Evolutionary conservation across 352 stramenopile species (phyloP).

Genomic region (Phytophthora citrophthora): DNA sequence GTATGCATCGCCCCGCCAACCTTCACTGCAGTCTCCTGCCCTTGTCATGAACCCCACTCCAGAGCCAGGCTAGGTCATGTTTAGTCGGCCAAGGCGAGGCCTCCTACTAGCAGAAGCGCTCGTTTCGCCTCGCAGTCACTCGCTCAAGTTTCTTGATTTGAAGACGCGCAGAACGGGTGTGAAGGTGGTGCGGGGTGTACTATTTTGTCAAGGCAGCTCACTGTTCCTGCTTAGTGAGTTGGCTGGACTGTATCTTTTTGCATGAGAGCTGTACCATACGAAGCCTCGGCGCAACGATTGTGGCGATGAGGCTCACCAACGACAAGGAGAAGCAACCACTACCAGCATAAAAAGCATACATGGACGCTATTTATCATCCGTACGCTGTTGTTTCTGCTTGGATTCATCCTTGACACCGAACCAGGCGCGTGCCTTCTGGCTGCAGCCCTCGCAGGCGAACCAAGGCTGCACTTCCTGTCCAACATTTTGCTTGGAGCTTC

Average conservation of each 20-base stretch:
- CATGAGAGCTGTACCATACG: slow-evolving; percentile 54
- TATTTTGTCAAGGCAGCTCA: slow-evolving; percentile 24
- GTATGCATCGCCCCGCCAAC: slow-evolving; percentile 74
- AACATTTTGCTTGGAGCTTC: background rate
- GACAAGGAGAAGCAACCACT: slow-evolving; percentile 20
- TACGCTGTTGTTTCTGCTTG: slow-evolving; percentile 4
- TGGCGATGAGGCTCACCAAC: slow-evolving; percentile 17
- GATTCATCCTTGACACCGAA: slow-evolving; percentile 4
- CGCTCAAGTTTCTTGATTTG: slow-evolving; percentile 14
- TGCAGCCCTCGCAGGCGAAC: slow-evolving; percentile 18
- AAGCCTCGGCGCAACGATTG: slow-evolving; percentile 25
- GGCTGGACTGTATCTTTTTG: slow-evolving; percentile 40
- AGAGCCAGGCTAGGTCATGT: slow-evolving; percentile 9
- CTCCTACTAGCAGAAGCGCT: slow-evolving; percentile 7
- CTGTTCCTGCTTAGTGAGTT: slow-evolving; percentile 6
- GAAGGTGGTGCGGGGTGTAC: slow-evolving; percentile 8
- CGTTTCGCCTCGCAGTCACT: slow-evolving; percentile 5
- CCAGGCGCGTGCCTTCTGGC: slow-evolving; percentile 7
- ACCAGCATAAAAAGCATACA: slow-evolving; percentile 41
- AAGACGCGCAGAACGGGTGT: background rate
- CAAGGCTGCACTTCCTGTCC: background rate
- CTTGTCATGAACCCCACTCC: slow-evolving; percentile 55
- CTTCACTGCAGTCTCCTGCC: slow-evolving; percentile 82
- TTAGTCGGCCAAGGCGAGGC: slow-evolving; percentile 8
- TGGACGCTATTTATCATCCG: slow-evolving; percentile 48